Conservation (phyloP, 2,329 filamentous ascomycete genomes). For the Camptophora hylomeconis region DNA sequence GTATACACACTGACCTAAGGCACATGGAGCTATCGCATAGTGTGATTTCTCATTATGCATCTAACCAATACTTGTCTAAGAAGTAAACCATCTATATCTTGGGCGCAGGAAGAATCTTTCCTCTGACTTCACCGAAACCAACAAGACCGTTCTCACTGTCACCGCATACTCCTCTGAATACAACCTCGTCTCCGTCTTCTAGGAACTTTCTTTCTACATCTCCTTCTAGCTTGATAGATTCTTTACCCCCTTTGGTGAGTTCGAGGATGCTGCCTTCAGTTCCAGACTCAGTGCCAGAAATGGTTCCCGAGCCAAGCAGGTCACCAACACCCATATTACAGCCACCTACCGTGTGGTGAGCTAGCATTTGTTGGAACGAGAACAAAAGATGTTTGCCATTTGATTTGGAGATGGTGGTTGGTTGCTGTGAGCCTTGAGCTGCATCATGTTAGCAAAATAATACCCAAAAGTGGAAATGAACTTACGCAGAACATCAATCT, state of each 20-base stretch:
- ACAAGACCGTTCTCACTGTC: conserved; percentile 50
- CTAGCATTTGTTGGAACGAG: conserved; percentile 72
- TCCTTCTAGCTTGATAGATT: conserved; percentile 44
- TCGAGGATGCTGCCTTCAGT: conserved; percentile 60
- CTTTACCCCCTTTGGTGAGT: conserved; percentile 57
- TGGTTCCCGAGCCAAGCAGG: conserved; percentile 66
- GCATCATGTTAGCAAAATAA: conserved; percentile 3
- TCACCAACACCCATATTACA: conserved; percentile 64
- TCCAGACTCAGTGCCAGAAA: conserved; percentile 47
- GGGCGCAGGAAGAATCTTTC: conserved; percentile 42
- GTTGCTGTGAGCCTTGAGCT: conserved; percentile 32
- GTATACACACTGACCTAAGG: too few relatives aligned
- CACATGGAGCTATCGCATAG: too few relatives aligned
- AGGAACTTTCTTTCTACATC: conserved; percentile 59
- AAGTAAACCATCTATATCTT: conserved; percentile 8
- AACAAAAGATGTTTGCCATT: conserved; percentile 59
- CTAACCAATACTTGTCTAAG: background rate
- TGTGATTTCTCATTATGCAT: too few relatives aligned
- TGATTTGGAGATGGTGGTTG: conserved; percentile 46
- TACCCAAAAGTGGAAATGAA: conserved; percentile 7
- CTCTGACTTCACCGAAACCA: conserved; percentile 63
- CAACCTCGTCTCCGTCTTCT: conserved; percentile 59
- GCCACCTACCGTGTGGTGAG: conserved; percentile 64
- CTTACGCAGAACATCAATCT: conserved; percentile 50
- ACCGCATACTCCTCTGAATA: conserved; percentile 53